Conservation (phyloP, 306 rosid genomes). For the Hippophae gyantsensis region DNA sequence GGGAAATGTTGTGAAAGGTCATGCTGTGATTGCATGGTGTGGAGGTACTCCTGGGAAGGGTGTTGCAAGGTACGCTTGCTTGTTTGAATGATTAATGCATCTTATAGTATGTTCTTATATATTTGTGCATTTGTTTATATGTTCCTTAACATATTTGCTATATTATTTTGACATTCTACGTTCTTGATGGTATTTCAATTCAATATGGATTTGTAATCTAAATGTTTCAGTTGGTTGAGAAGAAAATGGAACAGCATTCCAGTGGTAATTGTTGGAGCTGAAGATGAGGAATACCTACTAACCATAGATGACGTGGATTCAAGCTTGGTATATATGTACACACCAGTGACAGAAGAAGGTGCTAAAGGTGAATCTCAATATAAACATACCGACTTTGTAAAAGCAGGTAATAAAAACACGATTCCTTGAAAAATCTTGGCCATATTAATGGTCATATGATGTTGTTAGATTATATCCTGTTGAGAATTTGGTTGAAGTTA, state of each 20-base stretch:
- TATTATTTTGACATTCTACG: background rate
- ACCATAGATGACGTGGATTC: slow-evolving; percentile 81
- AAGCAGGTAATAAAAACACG: slow-evolving; percentile 54
- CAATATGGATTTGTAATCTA: slow-evolving; percentile 2
- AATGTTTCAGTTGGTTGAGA: slow-evolving; percentile 76
- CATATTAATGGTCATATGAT: background rate
- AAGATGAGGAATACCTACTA: slow-evolving; percentile 71
- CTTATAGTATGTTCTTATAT: background rate
- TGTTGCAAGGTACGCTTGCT: slow-evolving; percentile 74
- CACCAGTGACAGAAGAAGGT: slow-evolving; percentile 91
- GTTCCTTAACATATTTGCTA: background rate
- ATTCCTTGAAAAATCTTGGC: background rate
- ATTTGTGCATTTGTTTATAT: background rate
- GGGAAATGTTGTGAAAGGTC: slow-evolving; percentile 69
- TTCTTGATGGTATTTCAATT: slow-evolving; percentile 5
- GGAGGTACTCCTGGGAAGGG: slow-evolving; percentile 96
- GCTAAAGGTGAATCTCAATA: slow-evolving; percentile 96
- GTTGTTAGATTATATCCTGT: background rate
- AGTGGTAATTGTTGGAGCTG: slow-evolving; percentile 85
- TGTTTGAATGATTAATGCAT: slow-evolving; percentile 3
- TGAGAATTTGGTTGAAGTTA: background rate
- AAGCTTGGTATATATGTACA: slow-evolving; percentile 96
- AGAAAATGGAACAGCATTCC: slow-evolving; percentile 96
- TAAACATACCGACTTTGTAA: slow-evolving; percentile 80
- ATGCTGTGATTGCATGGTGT: slow-evolving; percentile 86